Conservation (phyloP, 2,329 filamentous ascomycete genomes). For the Aureobasidium melanogenum region DNA sequence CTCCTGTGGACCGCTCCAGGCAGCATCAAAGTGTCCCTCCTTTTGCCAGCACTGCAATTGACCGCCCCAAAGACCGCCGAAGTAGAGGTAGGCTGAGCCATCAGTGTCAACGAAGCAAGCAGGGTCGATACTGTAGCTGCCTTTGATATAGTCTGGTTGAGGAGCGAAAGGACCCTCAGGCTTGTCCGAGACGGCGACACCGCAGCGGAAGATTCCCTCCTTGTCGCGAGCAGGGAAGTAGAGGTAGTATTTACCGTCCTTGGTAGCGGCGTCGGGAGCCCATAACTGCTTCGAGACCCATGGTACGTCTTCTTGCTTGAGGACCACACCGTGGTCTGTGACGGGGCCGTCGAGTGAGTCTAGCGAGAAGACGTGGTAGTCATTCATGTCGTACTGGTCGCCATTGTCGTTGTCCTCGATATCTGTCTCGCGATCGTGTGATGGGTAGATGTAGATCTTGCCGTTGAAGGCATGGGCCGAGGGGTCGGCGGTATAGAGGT, state of each 20-base stretch:
- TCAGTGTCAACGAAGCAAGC: slow-evolving; percentile 66
- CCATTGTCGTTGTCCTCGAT: slow-evolving; percentile 75
- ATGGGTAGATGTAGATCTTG: slow-evolving; percentile 71
- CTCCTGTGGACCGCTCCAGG: slow-evolving; percentile 50
- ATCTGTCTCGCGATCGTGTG: slow-evolving; percentile 67
- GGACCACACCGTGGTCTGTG: slow-evolving; percentile 63
- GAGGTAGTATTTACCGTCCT: slow-evolving; percentile 64
- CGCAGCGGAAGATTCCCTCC: slow-evolving; percentile 62
- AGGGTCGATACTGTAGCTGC: slow-evolving; percentile 69
- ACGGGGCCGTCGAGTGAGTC: slow-evolving; percentile 50
- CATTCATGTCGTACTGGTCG: slow-evolving; percentile 75
- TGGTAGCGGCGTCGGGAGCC: slow-evolving; percentile 66
- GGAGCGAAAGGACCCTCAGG: slow-evolving; percentile 64
- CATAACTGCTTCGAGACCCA: slow-evolving; percentile 75
- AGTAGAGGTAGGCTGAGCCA: slow-evolving; percentile 59
- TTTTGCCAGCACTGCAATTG: slow-evolving; percentile 67
- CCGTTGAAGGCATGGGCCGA: slow-evolving; percentile 72
- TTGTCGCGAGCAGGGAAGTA: slow-evolving; percentile 70
- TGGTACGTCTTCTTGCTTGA: slow-evolving; percentile 57
- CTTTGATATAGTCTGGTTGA: slow-evolving; percentile 55
- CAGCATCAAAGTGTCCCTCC: slow-evolving; percentile 48
- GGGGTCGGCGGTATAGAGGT: slow-evolving; percentile 71
- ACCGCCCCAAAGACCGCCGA: slow-evolving; percentile 72
- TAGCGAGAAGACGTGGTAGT: slow-evolving; percentile 71
- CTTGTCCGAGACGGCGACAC: slow-evolving; percentile 55